phyloP scores from a whole-genome alignment of 2,329 filamentous ascomycete species.

The Neonectria sp. region DNA sequence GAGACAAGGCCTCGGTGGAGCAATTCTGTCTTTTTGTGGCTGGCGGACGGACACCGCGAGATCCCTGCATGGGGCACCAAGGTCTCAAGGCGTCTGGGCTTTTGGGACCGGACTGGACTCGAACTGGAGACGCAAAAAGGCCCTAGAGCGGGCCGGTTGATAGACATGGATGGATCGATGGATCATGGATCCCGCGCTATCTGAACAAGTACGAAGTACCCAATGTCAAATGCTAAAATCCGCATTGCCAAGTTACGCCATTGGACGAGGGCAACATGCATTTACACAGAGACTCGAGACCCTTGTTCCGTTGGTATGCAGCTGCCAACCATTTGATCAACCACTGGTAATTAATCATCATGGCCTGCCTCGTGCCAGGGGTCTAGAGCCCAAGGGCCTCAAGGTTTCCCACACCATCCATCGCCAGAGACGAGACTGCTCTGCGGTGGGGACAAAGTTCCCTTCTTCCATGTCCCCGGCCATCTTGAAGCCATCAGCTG shows the following conservation, averaged over 20 bases:
- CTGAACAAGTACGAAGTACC: no score
- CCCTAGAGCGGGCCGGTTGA: conserved; percentile 3
- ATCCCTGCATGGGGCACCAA: conserved; percentile 20
- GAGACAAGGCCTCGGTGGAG: neutral
- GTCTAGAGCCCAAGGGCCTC: neutral
- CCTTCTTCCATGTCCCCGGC: neutral
- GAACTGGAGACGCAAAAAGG: conserved; percentile 16
- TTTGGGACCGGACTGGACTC: neutral
- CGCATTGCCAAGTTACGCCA: conserved; percentile 11
- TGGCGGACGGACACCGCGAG: conserved; percentile 19
- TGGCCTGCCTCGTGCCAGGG: no score
- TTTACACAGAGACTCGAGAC: neutral
- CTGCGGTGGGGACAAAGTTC: neutral
- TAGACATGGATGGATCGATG: conserved; percentile 8
- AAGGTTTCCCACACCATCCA: no score
- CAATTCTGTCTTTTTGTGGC: conserved; percentile 3
- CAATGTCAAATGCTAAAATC: conserved; percentile 4
- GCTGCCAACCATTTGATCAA: neutral
- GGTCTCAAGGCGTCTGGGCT: conserved; percentile 21
- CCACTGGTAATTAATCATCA: no score
- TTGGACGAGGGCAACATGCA: conserved; percentile 12
- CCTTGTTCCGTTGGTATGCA: neutral
- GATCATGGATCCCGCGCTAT: neutral
- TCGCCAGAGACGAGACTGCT: conserved; percentile 2
- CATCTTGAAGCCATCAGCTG: conserved; percentile 9